Base-by-base conservation (phyloP, 2,329 filamentous ascomycete genomes). In the Cladosporium colombiae region DNA sequence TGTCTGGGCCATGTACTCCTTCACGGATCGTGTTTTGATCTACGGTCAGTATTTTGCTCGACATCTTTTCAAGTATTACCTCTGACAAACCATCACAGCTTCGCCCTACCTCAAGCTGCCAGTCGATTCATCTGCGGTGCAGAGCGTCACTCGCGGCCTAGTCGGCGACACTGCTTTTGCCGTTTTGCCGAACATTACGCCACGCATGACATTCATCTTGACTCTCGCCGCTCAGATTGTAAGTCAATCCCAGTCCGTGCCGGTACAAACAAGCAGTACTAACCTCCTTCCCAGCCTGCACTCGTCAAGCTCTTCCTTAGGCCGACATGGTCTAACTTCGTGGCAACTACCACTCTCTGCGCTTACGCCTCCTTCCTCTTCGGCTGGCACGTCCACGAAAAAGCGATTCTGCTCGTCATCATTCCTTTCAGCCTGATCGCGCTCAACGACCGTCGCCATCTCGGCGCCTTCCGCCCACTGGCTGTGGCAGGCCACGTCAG, bases 331-430 rank as follows among this genome's bases (percentile, higher is more conserved):
- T 91, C 96, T 68, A 90, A 86, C 65, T 98, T 99, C 75, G 86
- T 98, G 50, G 92, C 92, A 3, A 90, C 92, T 0, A 86, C 97
- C 53, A 97, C 94, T 0, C 87, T 98, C 18, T 98, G 95, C 74
- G 95, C 92, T 66, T 99, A 97, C 75, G 91, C 94, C 0, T 97
- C 94, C 0, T 99, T 99, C 80, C 84, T 99, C 11, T 98, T 98
- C 72, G 94, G 95, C 65, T 99, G 94, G 93, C 95, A 99, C 75
- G 95, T 99, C 10, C 95, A 99, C 74, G 95, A 99, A 76, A 99
- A 99, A 79, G 95, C 95, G 1, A 91, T 99, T 65, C 85, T 99
- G 25, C 86, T 98, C 23, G 90, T 98, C 74, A 93, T 99, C 70
- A 91, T 98, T 58, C 95, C 95, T 0, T 98, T 98, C 82, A 96